A percentile compares a stretch with the other conserved stretches of the same genome.
phyloP scores from a whole-genome alignment of 2,329 filamentous ascomycete genomes.

The Trichoderma sp. region DNA sequence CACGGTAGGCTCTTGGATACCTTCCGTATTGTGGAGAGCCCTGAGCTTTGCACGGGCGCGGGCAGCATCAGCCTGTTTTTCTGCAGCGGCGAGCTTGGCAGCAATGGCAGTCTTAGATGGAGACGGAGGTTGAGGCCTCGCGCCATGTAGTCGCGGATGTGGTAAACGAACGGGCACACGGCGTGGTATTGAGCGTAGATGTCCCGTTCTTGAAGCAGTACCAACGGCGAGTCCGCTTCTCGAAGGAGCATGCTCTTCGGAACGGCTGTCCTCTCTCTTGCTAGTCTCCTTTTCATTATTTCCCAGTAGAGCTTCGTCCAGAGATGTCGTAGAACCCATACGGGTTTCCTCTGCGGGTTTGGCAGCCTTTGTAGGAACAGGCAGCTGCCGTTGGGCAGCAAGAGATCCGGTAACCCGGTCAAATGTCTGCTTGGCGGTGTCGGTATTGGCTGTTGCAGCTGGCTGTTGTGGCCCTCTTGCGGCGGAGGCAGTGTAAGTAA shows the following conservation, averaged over 20 bases:
- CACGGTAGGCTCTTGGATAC: slow-evolving; percentile 34
- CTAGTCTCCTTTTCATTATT: slow-evolving; percentile 17
- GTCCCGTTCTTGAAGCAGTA: not conserved
- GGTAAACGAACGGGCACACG: slow-evolving; percentile 33
- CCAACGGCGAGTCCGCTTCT: not conserved
- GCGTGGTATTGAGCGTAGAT: slow-evolving; percentile 1
- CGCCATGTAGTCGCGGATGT: slow-evolving; percentile 34
- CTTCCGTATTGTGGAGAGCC: slow-evolving; percentile 47
- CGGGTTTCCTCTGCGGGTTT: slow-evolving; percentile 26
- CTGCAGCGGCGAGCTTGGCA: slow-evolving; percentile 64
- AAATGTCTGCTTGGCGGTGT: slow-evolving; percentile 8
- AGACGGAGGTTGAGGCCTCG: slow-evolving; percentile 53
- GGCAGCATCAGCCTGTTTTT: slow-evolving; percentile 64
- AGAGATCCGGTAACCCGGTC: not conserved
- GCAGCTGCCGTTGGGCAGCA: not conserved
- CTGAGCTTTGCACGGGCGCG: slow-evolving; percentile 63
- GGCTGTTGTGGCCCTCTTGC: slow-evolving; percentile 50
- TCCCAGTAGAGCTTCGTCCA: slow-evolving; percentile 38
- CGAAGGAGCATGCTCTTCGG: slow-evolving; percentile 19
- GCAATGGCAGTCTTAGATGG: slow-evolving; percentile 63
- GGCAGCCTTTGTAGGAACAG: not conserved
- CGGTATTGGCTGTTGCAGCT: slow-evolving; percentile 23
- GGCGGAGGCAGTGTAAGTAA: slow-evolving; percentile 48
- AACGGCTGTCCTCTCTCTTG: not conserved
- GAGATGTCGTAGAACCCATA: slow-evolving; percentile 34